Conservation (phyloP, 1,284 basidiomycete species). For the Schizophyllum commune region DNA sequence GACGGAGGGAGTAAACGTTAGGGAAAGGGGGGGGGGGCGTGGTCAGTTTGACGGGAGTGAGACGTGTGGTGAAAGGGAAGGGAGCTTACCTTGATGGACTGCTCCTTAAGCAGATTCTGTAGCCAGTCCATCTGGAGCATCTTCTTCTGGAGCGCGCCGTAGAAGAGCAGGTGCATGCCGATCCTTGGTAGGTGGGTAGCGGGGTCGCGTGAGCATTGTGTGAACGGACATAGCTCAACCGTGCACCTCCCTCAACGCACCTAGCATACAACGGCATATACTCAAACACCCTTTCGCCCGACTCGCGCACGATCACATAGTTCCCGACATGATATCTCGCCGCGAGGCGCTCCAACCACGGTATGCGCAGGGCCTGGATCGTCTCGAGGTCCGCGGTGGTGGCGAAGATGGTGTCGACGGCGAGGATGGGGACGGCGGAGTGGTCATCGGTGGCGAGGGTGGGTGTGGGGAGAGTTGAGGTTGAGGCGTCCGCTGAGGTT, state of each 20-base stretch:
- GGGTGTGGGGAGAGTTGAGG: neutral
- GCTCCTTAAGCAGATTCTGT: conserved; percentile 53
- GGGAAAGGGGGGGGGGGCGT: no score
- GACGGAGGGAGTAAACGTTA: no score
- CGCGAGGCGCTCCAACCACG: conserved; percentile 44
- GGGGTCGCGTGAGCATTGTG: neutral
- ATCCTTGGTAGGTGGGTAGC: conserved; percentile 25
- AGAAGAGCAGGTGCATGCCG: conserved; percentile 79
- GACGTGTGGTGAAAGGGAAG: neutral
- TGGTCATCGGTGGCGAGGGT: neutral
- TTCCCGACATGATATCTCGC: conserved; percentile 54
- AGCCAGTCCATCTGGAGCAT: conserved; percentile 48
- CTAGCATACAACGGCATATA: conserved; percentile 74
- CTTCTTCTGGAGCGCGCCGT: conserved; percentile 45
- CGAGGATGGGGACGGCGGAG: neutral
- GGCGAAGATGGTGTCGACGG: neutral
- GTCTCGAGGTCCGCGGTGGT: neutral
- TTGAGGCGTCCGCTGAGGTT: neutral
- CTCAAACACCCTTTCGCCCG: conserved; percentile 64
- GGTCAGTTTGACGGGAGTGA: neutral
- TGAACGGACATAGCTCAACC: no score
- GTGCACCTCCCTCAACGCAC: conserved; percentile 18
- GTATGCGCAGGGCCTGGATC: conserved; percentile 17
- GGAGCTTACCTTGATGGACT: conserved; percentile 51
- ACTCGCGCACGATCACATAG: conserved; percentile 54